phyloP scores from a whole-genome alignment of 2,329 filamentous ascomycete genomes.

The Anisogramma anomala region DNA sequence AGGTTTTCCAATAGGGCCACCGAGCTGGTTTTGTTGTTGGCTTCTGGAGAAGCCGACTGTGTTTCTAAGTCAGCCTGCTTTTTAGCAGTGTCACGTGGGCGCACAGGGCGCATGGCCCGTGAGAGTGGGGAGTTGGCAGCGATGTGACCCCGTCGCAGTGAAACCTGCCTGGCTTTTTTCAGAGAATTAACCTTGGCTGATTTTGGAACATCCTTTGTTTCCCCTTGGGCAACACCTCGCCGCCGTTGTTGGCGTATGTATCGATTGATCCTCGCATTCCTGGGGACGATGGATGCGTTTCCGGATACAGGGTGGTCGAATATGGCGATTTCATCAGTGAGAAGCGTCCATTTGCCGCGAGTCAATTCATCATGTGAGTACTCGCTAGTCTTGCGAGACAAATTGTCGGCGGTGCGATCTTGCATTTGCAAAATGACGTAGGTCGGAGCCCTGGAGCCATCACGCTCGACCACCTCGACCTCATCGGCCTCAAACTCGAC shows the following conservation, averaged over 20 bases:
- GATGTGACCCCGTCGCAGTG: constrained; percentile 4
- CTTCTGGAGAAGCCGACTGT: not conserved
- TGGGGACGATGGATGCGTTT: fast-evolving
- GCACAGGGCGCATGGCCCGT: not conserved
- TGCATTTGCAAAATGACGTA: too few species aligned
- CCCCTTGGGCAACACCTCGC: not conserved
- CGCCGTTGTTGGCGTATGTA: constrained; percentile 6
- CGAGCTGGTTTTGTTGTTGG: not conserved
- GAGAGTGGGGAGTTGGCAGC: constrained; percentile 1
- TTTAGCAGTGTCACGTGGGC: not conserved
- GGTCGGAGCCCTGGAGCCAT: too few species aligned
- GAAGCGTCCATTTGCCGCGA: not conserved
- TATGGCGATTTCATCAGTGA: fast-evolving
- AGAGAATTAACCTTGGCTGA: constrained; percentile 1
- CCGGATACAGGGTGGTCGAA: not conserved
- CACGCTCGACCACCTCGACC: too few species aligned
- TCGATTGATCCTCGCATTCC: not conserved
- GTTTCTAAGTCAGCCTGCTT: not conserved
- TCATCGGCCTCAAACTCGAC: not conserved
- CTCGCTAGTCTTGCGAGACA: too few species aligned
- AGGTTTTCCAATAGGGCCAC: not conserved
- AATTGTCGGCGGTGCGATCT: too few species aligned
- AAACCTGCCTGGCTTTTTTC: constrained; percentile 6
- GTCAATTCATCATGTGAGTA: too few species aligned
- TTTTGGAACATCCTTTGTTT: not conserved